Percentiles rank a stretch among this genome's conserved stretches.
Evolutionary conservation across 208 protist species (phyloP).

Genomic region (Strigomonas galati): DNA sequence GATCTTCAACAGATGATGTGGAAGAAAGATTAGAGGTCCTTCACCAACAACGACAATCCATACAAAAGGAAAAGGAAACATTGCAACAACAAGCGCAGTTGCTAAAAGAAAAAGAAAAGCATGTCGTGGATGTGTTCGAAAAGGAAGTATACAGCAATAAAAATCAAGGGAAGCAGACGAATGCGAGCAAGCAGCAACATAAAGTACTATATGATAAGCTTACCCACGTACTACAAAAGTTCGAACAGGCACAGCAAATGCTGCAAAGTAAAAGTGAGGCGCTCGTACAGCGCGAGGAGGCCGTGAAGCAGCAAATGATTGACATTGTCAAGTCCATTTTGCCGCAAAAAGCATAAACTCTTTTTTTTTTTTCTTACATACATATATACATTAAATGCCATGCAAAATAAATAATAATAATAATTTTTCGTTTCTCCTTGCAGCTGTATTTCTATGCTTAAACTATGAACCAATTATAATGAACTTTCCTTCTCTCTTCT

Average conservation of each 20-base stretch:
- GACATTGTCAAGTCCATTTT: not conserved
- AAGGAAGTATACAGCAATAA: not conserved
- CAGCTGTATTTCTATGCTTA: not conserved
- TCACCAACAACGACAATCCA: too few species aligned
- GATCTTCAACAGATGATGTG: too few species aligned
- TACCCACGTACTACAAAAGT: not conserved
- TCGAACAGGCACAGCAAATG: not conserved
- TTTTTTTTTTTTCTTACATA: slow-evolving; percentile 5
- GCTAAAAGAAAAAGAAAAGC: slow-evolving; percentile 5
- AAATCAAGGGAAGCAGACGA: not conserved
- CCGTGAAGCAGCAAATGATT: not conserved
- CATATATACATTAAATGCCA: not conserved
- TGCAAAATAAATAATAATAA: slow-evolving; percentile 9
- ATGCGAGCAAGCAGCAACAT: not conserved
- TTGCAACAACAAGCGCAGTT: not conserved
- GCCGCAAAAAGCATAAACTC: too few species aligned
- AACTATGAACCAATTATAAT: too few species aligned
- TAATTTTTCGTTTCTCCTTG: too few species aligned
- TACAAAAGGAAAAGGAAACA: not conserved
- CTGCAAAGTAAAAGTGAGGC: not conserved
- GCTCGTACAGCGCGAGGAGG: not conserved
- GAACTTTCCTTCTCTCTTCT: slow-evolving; percentile 2
- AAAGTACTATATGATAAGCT: not conserved
- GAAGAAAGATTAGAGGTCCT: too few species aligned
- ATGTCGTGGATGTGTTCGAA: slow-evolving; percentile 4